A percentile compares a stretch with the other conserved stretches of the same genome.
These are phyloP conservation scores for Chaetomium sp. DNA, from an alignment of 2,329 filamentous ascomycete genomes.

Conservation along the genomic window DNA sequence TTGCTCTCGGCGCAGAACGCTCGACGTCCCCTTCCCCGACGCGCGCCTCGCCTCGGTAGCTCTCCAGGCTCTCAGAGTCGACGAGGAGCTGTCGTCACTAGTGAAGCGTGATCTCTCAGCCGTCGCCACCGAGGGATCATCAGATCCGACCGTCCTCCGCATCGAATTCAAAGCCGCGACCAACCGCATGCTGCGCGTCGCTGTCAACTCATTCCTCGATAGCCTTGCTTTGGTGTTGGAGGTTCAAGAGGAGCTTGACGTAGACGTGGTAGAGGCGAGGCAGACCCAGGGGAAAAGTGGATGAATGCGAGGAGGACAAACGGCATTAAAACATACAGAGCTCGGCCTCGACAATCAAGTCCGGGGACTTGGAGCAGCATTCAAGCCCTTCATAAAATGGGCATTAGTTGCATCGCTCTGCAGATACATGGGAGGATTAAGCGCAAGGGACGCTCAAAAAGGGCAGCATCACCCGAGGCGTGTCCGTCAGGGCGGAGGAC, in stretches of 20 bases:
- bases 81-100: conserved; percentile 83
- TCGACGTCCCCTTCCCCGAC: conserved; percentile 81
- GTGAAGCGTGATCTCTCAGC: conserved; percentile 71
- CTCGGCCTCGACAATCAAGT: not conserved
- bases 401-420: not conserved
- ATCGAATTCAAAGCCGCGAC: conserved; percentile 85
- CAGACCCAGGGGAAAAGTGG: conserved; percentile 19
- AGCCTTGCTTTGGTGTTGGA: conserved; percentile 80
- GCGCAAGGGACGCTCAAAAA: too few relatives aligned
- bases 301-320: conserved; percentile 9
- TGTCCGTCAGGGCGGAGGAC: not conserved
- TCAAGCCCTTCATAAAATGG: not conserved
- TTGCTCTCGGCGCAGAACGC: conserved; percentile 53
- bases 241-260: conserved; percentile 88
- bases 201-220: conserved; percentile 96
- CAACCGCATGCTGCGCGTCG: conserved; percentile 93
- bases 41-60: conserved; percentile 76
- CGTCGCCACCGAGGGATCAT: conserved; percentile 29
- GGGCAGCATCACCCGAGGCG: too few relatives aligned
- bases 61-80: conserved; percentile 75
- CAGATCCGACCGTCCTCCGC: conserved; percentile 56
- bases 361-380: not conserved
- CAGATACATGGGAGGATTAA: not conserved
- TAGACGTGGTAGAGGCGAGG: conserved; percentile 67
- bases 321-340: not conserved